Conservation (phyloP, 176 grass and related monocot genomes). For the Zizania latifolia region DNA sequence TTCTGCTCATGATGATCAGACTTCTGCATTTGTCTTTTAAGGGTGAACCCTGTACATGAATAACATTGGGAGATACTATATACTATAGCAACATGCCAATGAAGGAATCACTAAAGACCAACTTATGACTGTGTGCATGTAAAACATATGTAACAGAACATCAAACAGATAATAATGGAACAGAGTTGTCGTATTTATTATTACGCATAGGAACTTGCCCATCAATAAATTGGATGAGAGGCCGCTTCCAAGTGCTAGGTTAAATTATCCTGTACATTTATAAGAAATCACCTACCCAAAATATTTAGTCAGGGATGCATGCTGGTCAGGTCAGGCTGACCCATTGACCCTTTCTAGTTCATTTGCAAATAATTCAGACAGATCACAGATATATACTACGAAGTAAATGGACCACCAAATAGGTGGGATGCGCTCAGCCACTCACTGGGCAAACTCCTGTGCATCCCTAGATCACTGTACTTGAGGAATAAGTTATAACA, state of each 20-base stretch:
- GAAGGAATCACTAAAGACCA: slow-evolving; percentile 20
- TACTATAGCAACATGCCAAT: slow-evolving; percentile 9
- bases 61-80: slow-evolving; percentile 26
- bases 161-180: slow-evolving; percentile 19
- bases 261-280: not conserved
- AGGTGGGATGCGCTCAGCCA: not conserved
- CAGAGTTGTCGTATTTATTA: not conserved
- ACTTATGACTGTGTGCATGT: slow-evolving; percentile 21
- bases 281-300: not conserved
- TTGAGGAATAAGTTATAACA: slow-evolving; percentile 1
- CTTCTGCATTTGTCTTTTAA: slow-evolving; percentile 67
- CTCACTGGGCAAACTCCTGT: too few relatives aligned
- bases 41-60: slow-evolving; percentile 27
- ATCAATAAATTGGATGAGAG: not conserved
- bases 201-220: not conserved
- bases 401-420: not conserved
- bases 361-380: not conserved
- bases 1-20: slow-evolving; percentile 68
- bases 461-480: not conserved
- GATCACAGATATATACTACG: too few relatives aligned
- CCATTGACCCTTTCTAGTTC: not conserved
- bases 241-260: not conserved
- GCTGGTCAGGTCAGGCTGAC: not conserved
- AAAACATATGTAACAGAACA: slow-evolving; percentile 15
- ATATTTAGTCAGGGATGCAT: not conserved